Evolutionary conservation across 2,329 filamentous ascomycete genomes (phyloP), one percentile per base, ranked within the genome.

Genomic region (Penicillium sp.): DNA sequence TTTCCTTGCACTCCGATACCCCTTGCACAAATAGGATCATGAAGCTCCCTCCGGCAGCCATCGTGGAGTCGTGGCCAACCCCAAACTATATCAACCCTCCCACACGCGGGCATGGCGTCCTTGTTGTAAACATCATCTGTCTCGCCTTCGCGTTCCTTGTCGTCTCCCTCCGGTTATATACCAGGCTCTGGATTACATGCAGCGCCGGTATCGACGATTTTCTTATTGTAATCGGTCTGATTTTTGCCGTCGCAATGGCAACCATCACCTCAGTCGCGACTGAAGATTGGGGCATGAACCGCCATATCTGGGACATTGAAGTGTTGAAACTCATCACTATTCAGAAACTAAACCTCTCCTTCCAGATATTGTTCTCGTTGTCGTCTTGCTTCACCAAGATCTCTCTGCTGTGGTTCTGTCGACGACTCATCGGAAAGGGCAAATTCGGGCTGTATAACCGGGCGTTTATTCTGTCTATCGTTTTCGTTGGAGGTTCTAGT

Each of bases 161-260:
- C 2, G 76, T 78, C 49, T 52, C 60, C 14, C 69, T 79, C 31
- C 75, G 80, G 19, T 67, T 82, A 42, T 82, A 76, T 66, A 78
- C 78, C 16, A 73, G 80, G 16, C 28, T 79, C 1, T 61, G 65
- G 12, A 71, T 82, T 26, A 76, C 76, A 11, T 76, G 71, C 58
- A 80, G 75, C 19, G 69, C 75, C 28, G 80, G 79, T 14, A 22
- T 77, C 6, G 80, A 82, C 56, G 80, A 82, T 61, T 56, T 73
- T 17, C 62, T 82, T 11, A 77, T 81, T 46, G 61, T 77, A 35
- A 41, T 76, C 35, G 75, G 76, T 10, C 70, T 80, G 61, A 58
- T 79, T 10, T 75, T 74, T 28, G 67, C 69, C 16, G 69, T 75
- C 44, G 70, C 61, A 6, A 76, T 75, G 67, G 67, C 65, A 8